These are phyloP conservation scores for Rhizomucor miehei DNA, from an alignment of 371 early-diverging fungal genomes.

Conservation along the genomic window DNA sequence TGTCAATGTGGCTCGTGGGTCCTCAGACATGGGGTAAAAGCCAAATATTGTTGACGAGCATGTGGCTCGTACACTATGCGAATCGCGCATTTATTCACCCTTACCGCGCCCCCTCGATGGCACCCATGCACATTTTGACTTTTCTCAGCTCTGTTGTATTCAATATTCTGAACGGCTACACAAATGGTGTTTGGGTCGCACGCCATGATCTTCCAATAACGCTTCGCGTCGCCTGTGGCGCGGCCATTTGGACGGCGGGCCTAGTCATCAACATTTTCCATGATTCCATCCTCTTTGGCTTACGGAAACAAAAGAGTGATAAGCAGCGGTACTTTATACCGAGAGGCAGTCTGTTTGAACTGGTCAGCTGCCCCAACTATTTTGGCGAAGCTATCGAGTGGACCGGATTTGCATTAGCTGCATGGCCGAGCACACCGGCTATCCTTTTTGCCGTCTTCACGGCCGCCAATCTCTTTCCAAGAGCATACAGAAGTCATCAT, in stretches of 20 bases:
- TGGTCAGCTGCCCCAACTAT: constrained; percentile 66
- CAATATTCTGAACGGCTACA: constrained; percentile 61
- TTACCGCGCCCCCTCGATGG: constrained; percentile 45
- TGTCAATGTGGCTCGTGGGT: constrained; percentile 12
- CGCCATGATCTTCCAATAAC: constrained; percentile 1
- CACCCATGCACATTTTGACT: constrained; percentile 40
- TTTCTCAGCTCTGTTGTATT: constrained; percentile 26
- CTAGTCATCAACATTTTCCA: constrained; percentile 54
- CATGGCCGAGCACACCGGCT: constrained; percentile 46
- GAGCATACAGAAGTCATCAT: constrained; percentile 53
- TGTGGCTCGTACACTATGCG: constrained; percentile 60
- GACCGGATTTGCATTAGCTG: constrained; percentile 57
- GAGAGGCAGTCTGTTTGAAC: constrained; percentile 47
- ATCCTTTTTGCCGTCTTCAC: constrained; percentile 50
- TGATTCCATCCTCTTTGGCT: constrained; percentile 46
- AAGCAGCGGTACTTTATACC: constrained; percentile 53
- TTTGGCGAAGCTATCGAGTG: constrained; percentile 65
- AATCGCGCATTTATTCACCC: constrained; percentile 60
- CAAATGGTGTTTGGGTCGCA: constrained; percentile 56
- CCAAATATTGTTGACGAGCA: constrained; percentile 20
- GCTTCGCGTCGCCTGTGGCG: constrained; percentile 23
- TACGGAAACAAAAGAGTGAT: constrained; percentile 22
- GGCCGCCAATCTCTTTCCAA: constrained; percentile 56
- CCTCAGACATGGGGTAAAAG: constrained; percentile 19
- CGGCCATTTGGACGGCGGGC: constrained; percentile 43